Base-by-base conservation (phyloP, 352 stramenopile genomes). In the Globisporangium nodosum region DNA sequence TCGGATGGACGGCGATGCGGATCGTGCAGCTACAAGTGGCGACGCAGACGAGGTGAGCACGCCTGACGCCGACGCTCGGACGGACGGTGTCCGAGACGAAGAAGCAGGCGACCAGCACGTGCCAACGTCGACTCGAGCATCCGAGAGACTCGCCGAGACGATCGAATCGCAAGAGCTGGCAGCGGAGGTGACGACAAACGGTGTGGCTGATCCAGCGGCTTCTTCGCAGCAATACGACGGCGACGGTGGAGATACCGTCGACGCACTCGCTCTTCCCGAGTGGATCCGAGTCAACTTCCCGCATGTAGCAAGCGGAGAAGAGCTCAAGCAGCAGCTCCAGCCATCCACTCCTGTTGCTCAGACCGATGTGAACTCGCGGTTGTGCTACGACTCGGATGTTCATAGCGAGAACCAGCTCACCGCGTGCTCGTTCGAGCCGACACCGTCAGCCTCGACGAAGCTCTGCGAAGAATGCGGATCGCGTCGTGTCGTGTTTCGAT, bases 391-490 rank as follows among this genome's bases (percentile, higher is more conserved):
- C 43, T 49, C 21, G 20, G 43, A 27, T 15, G 20, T 7, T 7
- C n/a, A 49, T n/a, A 27, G 43, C n/a, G 18, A 49, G 18, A 15
- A 49, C 18, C n/a, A 12, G 2, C 43, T 27, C 43, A 2, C 11
- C 6, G 18, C 6, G 15, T 24, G 1, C 20, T 3, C 20, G 1
- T 30, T 5, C 43, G 43, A 49, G 18, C 11, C n/a, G 43, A 7
- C 3, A 16, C 5, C 43, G 43, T 49, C 21, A 1, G 33, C 5
- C 24, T 39, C 6, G 31, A 15, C 30, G 24, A n/a, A 21, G 12
- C 18, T 27, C 15, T 92, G 82, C 42, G 78, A 88, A 53, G 82
- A 92, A 61, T 92, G 82, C 57, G 56, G 45, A n/a, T 49, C 60
- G 20, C 70, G 70, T 3, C 3, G 0, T 0, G 59, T 52, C 21